A percentile compares a stretch with the other conserved stretches of the same genome.
phyloP scores from a whole-genome alignment of 192 early-diverging fungal genomes.

The Kappamyces sp. region DNA sequence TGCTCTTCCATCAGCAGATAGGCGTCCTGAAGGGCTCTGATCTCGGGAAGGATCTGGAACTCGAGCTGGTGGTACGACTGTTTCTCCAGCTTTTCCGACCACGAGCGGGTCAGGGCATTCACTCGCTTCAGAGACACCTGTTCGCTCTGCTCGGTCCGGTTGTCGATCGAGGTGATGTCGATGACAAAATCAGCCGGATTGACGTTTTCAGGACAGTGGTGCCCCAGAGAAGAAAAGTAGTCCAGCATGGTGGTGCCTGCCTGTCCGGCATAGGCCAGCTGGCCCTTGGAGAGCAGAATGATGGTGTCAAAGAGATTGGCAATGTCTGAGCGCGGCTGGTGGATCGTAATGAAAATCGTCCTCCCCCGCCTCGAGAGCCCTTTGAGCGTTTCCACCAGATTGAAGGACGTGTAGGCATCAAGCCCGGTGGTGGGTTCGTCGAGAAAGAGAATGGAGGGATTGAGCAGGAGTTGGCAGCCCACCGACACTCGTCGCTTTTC shows the following conservation, averaged over 20 bases:
- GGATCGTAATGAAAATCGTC: slow-evolving; percentile 77
- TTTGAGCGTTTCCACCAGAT: slow-evolving; percentile 42
- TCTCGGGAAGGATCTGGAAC: slow-evolving; percentile 22
- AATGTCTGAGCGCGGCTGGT: slow-evolving; percentile 80
- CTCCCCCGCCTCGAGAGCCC: slow-evolving; percentile 27
- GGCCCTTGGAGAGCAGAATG: slow-evolving; percentile 65
- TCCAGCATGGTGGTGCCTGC: slow-evolving; percentile 23
- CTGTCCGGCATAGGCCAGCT: slow-evolving; percentile 59
- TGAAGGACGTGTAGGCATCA: slow-evolving; percentile 40
- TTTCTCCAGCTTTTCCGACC: no score
- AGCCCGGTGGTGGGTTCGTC: slow-evolving; percentile 26
- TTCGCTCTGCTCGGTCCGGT: slow-evolving; percentile 26
- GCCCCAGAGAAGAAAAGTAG: slow-evolving; percentile 53
- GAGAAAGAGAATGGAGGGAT: slow-evolving; percentile 34
- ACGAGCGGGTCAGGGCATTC: no score
- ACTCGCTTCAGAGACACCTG: not conserved
- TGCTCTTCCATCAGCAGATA: not conserved
- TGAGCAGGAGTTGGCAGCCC: slow-evolving; percentile 71
- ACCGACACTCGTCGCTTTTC: slow-evolving; percentile 22
- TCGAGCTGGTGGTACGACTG: not conserved
- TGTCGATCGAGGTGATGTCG: slow-evolving; percentile 42
- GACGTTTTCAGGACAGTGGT: slow-evolving; percentile 49
- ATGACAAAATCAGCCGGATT: slow-evolving; percentile 69
- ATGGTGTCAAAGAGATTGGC: slow-evolving; percentile 78
- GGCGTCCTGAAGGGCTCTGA: slow-evolving; percentile 14